These are phyloP conservation scores for Lepidium campestre DNA, from an alignment of 441 rosid species.

Conservation along the genomic window DNA sequence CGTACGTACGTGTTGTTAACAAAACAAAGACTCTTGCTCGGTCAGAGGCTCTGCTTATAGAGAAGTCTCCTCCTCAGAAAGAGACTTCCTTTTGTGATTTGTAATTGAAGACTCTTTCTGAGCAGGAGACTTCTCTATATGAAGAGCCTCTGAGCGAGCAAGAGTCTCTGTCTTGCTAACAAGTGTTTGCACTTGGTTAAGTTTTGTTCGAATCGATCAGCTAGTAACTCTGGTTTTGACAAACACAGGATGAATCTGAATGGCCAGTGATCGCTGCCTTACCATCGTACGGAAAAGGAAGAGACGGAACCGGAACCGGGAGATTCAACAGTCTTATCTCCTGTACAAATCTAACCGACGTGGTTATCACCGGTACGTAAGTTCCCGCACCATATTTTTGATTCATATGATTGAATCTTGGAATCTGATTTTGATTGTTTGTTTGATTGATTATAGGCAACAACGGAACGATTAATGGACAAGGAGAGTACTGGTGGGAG, in stretches of 20 bases:
- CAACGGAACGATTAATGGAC: constrained; percentile 79
- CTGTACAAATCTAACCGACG: constrained; percentile 70
- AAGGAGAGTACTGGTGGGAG: constrained; percentile 72
- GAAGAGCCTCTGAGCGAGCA: too few relatives aligned
- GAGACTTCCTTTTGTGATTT: too few relatives aligned
- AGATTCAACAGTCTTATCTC: constrained; percentile 62
- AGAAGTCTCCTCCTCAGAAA: too few relatives aligned
- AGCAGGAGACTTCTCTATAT: too few relatives aligned
- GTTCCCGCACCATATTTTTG: not conserved
- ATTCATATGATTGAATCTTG: not conserved
- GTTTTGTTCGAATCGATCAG: too few relatives aligned
- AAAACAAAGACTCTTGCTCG: too few relatives aligned
- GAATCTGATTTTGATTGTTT: not conserved
- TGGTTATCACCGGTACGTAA: constrained; percentile 70
- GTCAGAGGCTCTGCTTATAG: too few relatives aligned
- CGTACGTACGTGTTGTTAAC: too few relatives aligned
- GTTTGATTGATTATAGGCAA: constrained; percentile 39
- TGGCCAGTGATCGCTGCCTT: constrained; percentile 49
- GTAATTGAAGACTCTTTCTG: too few relatives aligned
- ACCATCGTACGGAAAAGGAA: constrained; percentile 73
- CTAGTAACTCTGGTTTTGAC: not conserved
- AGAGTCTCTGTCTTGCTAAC: too few relatives aligned
- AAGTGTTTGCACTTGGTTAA: not conserved
- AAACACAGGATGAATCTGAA: constrained; percentile 57
- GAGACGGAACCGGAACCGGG: constrained; percentile 50